Conservation (phyloP, 208 protist species). For the Leptomonas pyrrhocoris region DNA sequence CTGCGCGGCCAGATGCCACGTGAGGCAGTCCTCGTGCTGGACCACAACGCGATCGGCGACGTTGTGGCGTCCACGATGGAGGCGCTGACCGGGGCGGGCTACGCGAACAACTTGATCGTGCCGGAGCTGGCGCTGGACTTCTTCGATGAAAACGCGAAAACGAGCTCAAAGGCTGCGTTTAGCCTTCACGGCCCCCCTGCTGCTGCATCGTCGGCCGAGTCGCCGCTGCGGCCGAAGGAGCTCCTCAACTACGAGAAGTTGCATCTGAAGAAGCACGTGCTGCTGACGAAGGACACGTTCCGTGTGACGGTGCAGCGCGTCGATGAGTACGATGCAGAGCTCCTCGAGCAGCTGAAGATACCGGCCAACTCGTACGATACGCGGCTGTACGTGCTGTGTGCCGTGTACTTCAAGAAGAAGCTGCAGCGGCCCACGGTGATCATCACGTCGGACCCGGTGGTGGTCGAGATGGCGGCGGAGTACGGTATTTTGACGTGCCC, state of each 20-base stretch:
- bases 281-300: constrained; percentile 8
- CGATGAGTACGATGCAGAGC: constrained; percentile 28
- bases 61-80: constrained; percentile 22
- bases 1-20: constrained; percentile 6
- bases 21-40: constrained; percentile 24
- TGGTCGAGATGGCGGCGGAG: constrained; percentile 1
- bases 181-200: neutral
- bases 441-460: neutral
- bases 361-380: constrained; percentile 17
- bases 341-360: constrained; percentile 22
- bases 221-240: constrained; percentile 16
- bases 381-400: constrained; percentile 28
- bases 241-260: constrained; percentile 24
- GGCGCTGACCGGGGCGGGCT: constrained; percentile 22
- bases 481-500: constrained; percentile 11
- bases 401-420: constrained; percentile 31
- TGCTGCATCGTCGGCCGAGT: neutral
- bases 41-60: constrained; percentile 17
- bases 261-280: constrained; percentile 16
- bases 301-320: constrained; percentile 31
- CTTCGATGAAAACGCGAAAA: constrained; percentile 31
- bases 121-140: constrained; percentile 34
- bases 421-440: constrained; percentile 5
- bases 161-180: neutral
- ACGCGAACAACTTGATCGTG: constrained; percentile 15